Evolutionary conservation across 2,329 filamentous ascomycete genomes (phyloP), one percentile per base, ranked within the genome.

Genomic region (Thelonectria olida): DNA sequence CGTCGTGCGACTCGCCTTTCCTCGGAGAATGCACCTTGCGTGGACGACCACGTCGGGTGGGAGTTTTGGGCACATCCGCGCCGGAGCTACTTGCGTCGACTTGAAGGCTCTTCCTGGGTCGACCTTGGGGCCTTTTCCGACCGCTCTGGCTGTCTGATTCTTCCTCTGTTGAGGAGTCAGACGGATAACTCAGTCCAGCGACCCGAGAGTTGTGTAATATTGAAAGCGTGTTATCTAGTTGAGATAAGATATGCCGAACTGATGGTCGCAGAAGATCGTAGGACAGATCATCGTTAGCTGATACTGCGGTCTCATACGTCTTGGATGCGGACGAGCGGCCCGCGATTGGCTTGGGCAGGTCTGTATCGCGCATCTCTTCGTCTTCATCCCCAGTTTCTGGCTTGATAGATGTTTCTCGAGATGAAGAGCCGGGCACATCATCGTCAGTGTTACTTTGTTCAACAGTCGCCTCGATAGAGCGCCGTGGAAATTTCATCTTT

Each of bases 221-320:
- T 27, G 83, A 80, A 6, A 97, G 83, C 1, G 95, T 82, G 5
- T 81, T 75, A 68, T 97, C 92, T 2, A 97, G 73, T 34, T 88
- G 86, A 2, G 82, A 78, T 8, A 97, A 81, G 15, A 94, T 84
- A 66, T 92, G 89, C n/a, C 89, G 83, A 10, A 91, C 84, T 0
- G 87, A 84, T 0, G 93, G 92, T 0, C 84, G 83, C 15, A 97
- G 79, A 5, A 96, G 80, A 2, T 77, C 74, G 60, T 84, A 80
- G 0, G 92, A 91, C 48, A 82, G 74, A 2, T 91, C 88, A 66
- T 97, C 93, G 68, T 97, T 90, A 2, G 87, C 84, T 7, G 90
- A 84, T 5, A 92, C 76, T 2, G 84, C 80, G 0, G 91, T 87
- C 10, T 76, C 74, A 31, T 80, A 78, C 0, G 73, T 74, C 51